Percentiles rank a stretch among this genome's conserved stretches.
These are phyloP conservation scores for Tylopilus felleus DNA, from an alignment of 768 basidiomycete species.

Conservation along the genomic window DNA sequence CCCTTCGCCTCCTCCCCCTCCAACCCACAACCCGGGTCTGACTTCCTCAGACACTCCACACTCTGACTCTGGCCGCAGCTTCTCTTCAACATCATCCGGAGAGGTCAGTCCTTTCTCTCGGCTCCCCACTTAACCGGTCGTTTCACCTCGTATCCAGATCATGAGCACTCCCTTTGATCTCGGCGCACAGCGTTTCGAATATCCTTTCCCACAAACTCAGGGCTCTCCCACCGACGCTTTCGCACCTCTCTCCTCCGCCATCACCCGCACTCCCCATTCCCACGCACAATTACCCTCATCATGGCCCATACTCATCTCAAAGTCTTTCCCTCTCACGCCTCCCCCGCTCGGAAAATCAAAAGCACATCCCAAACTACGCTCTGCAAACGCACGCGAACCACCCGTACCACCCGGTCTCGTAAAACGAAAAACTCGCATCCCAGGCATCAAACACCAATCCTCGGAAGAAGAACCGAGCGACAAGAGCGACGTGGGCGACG, in stretches of 20 bases:
- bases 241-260: conserved; percentile 21
- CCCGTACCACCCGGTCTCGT: conserved; percentile 32
- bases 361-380: conserved; percentile 30
- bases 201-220: conserved; percentile 31
- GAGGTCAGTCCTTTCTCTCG: conserved; percentile 23
- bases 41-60: conserved; percentile 18
- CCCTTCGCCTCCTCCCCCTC: not conserved
- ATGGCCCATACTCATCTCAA: conserved; percentile 29
- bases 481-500: conserved; percentile 25
- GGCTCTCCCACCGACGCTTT: conserved; percentile 28
- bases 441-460: conserved; percentile 22
- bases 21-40: not conserved
- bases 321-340: conserved; percentile 29
- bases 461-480: conserved; percentile 30
- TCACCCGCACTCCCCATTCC: conserved; percentile 15
- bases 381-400: conserved; percentile 26
- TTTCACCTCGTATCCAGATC: conserved; percentile 17
- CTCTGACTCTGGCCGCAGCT: conserved; percentile 30
- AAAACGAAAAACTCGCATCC: conserved; percentile 25
- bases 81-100: conserved; percentile 30
- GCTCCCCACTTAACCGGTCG: not conserved
- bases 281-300: conserved; percentile 22
- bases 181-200: conserved; percentile 32
- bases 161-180: conserved; percentile 34
- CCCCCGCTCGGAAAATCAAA: conserved; percentile 29